Conservation (phyloP, 1,139 yeast genomes). For the Arxiozyma bovina region DNA sequence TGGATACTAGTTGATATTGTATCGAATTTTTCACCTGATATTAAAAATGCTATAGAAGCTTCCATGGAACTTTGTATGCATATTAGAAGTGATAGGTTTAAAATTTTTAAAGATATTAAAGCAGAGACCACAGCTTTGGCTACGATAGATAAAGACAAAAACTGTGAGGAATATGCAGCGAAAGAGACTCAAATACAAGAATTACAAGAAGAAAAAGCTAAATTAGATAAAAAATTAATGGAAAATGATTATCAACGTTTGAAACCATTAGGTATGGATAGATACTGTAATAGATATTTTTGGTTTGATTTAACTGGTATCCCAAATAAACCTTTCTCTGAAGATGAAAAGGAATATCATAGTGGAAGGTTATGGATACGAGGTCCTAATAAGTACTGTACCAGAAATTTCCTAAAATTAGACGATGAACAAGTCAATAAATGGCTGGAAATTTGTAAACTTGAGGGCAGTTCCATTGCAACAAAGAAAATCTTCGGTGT, state of each 20-base stretch:
- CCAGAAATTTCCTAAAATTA: slow-evolving; percentile 36
- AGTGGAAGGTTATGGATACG: slow-evolving; percentile 90
- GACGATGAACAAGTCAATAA: slow-evolving; percentile 30
- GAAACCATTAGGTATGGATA: slow-evolving; percentile 69
- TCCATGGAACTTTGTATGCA: slow-evolving; percentile 29
- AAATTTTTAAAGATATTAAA: slow-evolving; percentile 37
- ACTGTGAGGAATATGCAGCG: slow-evolving; percentile 32
- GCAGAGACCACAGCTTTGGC: neutral
- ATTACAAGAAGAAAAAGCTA: slow-evolving; percentile 40
- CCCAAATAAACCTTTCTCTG: slow-evolving; percentile 46
- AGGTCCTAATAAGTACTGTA: slow-evolving; percentile 73
- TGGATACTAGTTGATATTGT: slow-evolving; percentile 29
- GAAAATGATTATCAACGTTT: slow-evolving; percentile 75
- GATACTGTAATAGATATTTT: slow-evolving; percentile 83
- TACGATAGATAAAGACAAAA: slow-evolving; percentile 50
- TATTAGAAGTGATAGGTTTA: slow-evolving; percentile 30
- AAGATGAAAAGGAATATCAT: slow-evolving; percentile 32
- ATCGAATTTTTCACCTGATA: slow-evolving; percentile 26
- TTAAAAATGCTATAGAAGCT: slow-evolving; percentile 27
- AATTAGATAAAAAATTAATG: slow-evolving; percentile 37
- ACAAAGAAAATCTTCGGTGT: slow-evolving; percentile 23
- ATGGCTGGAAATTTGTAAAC: slow-evolving; percentile 30
- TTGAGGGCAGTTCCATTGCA: slow-evolving; percentile 21
- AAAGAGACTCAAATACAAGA: slow-evolving; percentile 33
- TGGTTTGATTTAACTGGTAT: slow-evolving; percentile 89